phyloP scores from a whole-genome alignment of 441 rosid species.

The Gossypium gossypioides region DNA sequence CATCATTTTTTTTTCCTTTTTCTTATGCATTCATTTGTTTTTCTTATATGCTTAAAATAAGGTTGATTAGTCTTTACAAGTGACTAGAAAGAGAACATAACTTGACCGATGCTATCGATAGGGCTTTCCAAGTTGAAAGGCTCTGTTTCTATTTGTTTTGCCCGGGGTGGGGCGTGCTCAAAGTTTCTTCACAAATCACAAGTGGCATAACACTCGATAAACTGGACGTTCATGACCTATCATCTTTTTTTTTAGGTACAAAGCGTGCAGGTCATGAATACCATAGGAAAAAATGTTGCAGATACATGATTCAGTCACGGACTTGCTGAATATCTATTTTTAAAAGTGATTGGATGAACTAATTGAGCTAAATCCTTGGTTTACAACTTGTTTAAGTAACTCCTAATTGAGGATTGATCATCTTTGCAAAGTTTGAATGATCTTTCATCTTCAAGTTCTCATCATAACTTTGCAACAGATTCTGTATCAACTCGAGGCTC shows the following conservation, averaged over 20 bases:
- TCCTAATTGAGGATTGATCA: too few species aligned
- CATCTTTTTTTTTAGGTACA: neutral
- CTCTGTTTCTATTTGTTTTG: neutral
- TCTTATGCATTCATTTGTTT: slow-evolving; percentile 3
- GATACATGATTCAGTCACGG: too few species aligned
- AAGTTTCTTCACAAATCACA: neutral
- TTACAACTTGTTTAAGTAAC: too few species aligned
- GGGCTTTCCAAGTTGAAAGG: neutral
- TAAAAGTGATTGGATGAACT: too few species aligned
- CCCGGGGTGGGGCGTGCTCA: neutral
- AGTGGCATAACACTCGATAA: neutral
- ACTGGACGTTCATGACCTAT: neutral
- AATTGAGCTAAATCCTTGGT: too few species aligned
- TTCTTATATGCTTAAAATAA: slow-evolving; percentile 5
- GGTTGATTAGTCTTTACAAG: slow-evolving; percentile 14
- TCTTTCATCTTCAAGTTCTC: too few species aligned
- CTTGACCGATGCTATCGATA: neutral
- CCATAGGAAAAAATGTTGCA: too few species aligned
- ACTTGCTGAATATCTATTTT: too few species aligned
- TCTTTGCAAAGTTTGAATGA: too few species aligned
- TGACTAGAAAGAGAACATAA: slow-evolving; percentile 1
- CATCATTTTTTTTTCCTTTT: neutral
- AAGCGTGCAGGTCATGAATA: too few species aligned
- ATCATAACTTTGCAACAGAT: too few species aligned
- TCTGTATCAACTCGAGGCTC: too few species aligned